Base-by-base conservation (phyloP, 2,329 filamentous ascomycete species). In the Curvularia lunata region DNA sequence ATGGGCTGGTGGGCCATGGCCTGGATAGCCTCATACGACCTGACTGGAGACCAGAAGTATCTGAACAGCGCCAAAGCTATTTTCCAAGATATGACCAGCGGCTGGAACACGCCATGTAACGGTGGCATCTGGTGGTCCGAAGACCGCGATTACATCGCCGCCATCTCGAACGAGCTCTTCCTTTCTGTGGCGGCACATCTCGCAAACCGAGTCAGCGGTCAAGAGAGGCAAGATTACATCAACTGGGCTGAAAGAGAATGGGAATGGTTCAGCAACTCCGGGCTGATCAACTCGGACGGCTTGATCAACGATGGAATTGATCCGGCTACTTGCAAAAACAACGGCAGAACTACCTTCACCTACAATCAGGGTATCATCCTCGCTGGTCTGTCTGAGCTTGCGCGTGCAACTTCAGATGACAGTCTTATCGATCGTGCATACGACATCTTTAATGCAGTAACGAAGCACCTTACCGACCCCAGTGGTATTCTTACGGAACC, bases 1-100 rank as follows among this genome's bases (percentile, higher is more conserved):
- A 83, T 85, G 67, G 81, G 84, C n/a, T 88, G 86, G 86, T 88
- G 86, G 86, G 85, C 82, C 9, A 78, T 88, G 56, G 85, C 79
- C 18, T 82, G 85, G 79, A 83, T 88, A 52, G 80, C 82, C 23
- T 77, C 83, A 4, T 86, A 80, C 65, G 86, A 88, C 65, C 75
- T 85, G 16, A 85, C 85, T 0, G 74, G 77, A 3, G 76, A 86
- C 43, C 34, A 62, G 1, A 77, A 79, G n/a, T 88, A 85, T 62
- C 81, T 88, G 38, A 69, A 84, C 46, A 78, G 80, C 5, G 84
- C 85, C 8, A 78, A 80, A 53, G 71, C 78, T 32, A 81, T 88
- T 54, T 87, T 86, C 63, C 78, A 83, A 27, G 84, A 88, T 66
- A 84, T 87, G 76, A 79, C 82, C 52, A 77, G 75, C 5, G 84